These are phyloP conservation scores for Xylariaceae sp. DNA, from an alignment of 2,329 filamentous ascomycete genomes.

Conservation along the genomic window DNA sequence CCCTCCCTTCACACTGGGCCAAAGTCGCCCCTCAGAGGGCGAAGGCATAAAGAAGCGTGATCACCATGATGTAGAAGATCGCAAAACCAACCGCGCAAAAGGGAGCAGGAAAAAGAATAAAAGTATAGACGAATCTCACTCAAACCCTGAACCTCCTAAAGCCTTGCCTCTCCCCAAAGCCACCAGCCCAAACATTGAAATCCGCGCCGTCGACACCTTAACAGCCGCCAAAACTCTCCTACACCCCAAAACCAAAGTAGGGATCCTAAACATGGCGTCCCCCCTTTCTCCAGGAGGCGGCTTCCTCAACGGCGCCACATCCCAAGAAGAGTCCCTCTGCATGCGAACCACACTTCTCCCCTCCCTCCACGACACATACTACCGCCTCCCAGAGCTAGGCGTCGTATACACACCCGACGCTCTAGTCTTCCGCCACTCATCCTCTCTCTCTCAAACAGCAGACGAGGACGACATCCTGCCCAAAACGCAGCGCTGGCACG, in stretches of 20 bases:
- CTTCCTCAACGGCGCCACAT: conserved; percentile 54
- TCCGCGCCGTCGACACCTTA: conserved; percentile 51
- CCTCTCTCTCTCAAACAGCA: conserved; percentile 11
- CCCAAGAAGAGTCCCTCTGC: conserved; percentile 60
- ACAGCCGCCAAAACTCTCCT: conserved; percentile 42
- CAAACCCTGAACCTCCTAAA: not conserved
- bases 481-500: conserved; percentile 51
- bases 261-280: conserved; percentile 62
- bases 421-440: conserved; percentile 48
- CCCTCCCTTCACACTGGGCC: not conserved
- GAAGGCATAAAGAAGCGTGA: not conserved
- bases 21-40: not conserved
- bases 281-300: conserved; percentile 59
- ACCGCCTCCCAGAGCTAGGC: conserved; percentile 55
- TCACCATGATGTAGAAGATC: not conserved
- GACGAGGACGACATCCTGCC: conserved; percentile 35
- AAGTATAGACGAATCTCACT: not conserved
- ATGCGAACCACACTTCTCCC: conserved; percentile 57
- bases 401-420: conserved; percentile 56
- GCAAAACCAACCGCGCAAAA: not conserved
- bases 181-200: conserved; percentile 35
- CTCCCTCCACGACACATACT: conserved; percentile 54
- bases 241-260: conserved; percentile 34
- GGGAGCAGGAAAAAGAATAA: not conserved
- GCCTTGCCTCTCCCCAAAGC: too few species aligned